Evolutionary conservation across 805 yeast genomes (phyloP).

Genomic region (Lipomyces orientalis): DNA sequence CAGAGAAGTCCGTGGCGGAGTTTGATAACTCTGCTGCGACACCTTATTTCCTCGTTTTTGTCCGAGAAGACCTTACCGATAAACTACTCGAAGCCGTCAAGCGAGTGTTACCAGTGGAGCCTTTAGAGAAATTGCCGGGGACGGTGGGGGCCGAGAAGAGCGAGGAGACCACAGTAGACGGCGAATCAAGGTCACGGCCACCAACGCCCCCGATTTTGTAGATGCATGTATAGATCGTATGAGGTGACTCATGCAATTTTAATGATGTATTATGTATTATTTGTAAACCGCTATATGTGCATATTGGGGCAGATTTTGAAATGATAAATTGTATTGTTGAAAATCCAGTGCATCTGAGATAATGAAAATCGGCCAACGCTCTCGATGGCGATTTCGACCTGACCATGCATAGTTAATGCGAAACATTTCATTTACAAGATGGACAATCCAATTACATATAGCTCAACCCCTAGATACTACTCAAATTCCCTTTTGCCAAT

Average conservation of each 20-base stretch:
- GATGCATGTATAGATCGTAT: not conserved
- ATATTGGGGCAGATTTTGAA: not conserved
- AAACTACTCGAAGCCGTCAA: constrained; percentile 30
- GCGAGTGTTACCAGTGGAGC: constrained; percentile 7
- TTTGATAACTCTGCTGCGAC: constrained; percentile 65
- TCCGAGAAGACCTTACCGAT: constrained; percentile 56
- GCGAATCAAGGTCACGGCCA: not conserved
- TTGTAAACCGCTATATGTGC: not conserved
- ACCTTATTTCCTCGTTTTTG: constrained; percentile 89
- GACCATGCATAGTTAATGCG: not conserved
- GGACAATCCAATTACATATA: not conserved
- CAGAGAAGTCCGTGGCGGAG: constrained; percentile 52
- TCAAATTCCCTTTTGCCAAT: not conserved
- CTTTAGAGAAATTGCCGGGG: not conserved
- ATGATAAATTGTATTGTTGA: not conserved
- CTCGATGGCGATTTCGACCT: not conserved
- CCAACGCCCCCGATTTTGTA: not conserved
- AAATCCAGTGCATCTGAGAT: not conserved
- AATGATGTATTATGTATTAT: not conserved
- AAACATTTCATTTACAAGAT: not conserved
- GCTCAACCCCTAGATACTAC: not conserved
- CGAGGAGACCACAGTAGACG: not conserved
- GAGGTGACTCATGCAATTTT: not conserved
- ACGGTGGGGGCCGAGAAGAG: not conserved
- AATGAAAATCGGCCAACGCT: not conserved